Evolutionary conservation across 1,284 basidiomycete species (phyloP), one percentile per base, ranked within the genome.

Genomic region (Porogramme epimiltina): DNA sequence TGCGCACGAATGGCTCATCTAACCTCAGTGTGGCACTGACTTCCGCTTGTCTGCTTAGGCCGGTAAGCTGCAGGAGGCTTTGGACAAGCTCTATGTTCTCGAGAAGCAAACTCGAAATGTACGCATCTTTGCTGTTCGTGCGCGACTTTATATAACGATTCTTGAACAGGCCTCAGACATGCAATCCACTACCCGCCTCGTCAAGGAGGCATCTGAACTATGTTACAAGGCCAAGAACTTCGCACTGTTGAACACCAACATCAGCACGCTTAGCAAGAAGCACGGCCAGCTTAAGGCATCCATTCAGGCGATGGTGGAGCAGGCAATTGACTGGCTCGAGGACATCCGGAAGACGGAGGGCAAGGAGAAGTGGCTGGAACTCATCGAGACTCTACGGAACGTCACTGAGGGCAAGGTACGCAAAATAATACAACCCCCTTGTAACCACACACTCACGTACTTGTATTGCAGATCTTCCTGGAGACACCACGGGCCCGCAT

Each of bases 81-180:
- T 98, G 18, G 97, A 99, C 71, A 93, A 92, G 73, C 83, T 99
- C 49, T 81, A 94, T 51, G 75, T 77, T 3, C 77, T 99, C 1
- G 97, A 99, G 75, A 99, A 99, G 74, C 95, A 97, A 71, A 89
- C 96, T 4, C 84, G 97, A 72, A 98, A 98, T 77, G 96, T 94
- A 58, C 48, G 85, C 69, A 9, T 10, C 34, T 1, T 4, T 11
- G 8, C 49, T 25, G 31, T 38, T 18, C 26, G 4, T n/a, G 16
- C 25, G n/a, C n/a, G n/a, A n/a, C n/a, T n/a, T 42, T 4, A 9
- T 24, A 6, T 23, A 2, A 8, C 36, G 11, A 2, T 23, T 58
- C 2, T 51, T 8, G 11, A 15, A 19, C 38, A 97, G 94, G 94
- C 96, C 15, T 90, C 95, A 47, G 97, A 99, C 78, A 79, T 95